These are phyloP conservation scores for Prunella vulgaris DNA, from an alignment of 257 asterid genomes.

Conservation along the genomic window DNA sequence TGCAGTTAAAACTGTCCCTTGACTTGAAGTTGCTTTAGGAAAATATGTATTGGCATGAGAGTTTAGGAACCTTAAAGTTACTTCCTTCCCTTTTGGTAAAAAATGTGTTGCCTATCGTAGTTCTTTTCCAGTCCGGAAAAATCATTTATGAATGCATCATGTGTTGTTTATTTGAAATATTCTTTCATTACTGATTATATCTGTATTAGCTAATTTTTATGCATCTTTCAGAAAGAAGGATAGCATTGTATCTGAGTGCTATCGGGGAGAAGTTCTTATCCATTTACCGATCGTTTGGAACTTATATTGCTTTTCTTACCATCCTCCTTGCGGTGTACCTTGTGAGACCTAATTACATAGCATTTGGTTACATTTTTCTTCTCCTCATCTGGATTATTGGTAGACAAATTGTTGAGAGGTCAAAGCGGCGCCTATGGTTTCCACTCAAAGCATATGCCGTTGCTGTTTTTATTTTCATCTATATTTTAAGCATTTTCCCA, in stretches of 20 bases:
- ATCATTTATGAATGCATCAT: neutral
- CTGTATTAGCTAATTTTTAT: conserved; percentile 19
- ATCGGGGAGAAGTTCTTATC: conserved; percentile 81
- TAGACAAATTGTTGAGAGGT: conserved; percentile 82
- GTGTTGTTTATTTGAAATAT: neutral
- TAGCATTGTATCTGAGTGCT: conserved; percentile 85
- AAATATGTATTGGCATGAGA: neutral
- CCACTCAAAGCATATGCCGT: conserved; percentile 87
- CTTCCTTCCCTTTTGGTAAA: neutral
- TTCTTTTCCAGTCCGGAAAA: neutral
- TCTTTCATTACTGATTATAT: neutral
- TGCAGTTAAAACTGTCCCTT: conserved; percentile 3
- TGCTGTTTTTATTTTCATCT: conserved; percentile 64
- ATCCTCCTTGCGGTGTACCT: conserved; percentile 83
- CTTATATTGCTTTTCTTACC: conserved; percentile 87
- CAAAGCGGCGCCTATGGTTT: conserved; percentile 90
- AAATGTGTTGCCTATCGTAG: conserved; percentile 4
- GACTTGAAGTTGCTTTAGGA: neutral
- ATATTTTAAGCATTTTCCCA: conserved; percentile 74
- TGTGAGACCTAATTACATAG: conserved; percentile 77
- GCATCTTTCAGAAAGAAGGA: conserved; percentile 72
- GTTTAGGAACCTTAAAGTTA: conserved; percentile 2
- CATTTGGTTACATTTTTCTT: conserved; percentile 88
- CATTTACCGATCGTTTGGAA: conserved; percentile 84
- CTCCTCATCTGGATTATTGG: conserved; percentile 95